Percentiles rank a stretch among this genome's conserved stretches.
Conservation (phyloP, 257 asterid species). For the Voacanga thouarsii region DNA sequence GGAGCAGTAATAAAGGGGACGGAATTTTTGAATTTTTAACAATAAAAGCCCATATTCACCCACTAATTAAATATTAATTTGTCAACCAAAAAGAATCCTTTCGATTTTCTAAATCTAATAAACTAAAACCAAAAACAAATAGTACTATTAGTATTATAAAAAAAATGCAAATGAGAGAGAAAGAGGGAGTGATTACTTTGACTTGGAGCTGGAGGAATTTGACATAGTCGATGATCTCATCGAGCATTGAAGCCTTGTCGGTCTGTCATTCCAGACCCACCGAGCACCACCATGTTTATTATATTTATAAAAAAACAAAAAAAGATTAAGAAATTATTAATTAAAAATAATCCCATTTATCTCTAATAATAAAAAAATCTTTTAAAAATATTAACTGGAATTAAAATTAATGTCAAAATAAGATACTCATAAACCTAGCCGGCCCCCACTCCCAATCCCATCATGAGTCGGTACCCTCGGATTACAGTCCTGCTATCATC, state of each 20-base stretch:
- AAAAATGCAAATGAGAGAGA: background rate
- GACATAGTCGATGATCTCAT: conserved; percentile 95
- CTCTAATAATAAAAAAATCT: background rate
- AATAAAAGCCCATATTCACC: conserved; percentile 24
- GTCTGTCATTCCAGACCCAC: conserved; percentile 69
- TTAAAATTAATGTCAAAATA: too few relatives aligned
- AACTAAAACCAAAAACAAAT: background rate
- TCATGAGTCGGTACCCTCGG: conserved; percentile 18
- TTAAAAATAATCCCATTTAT: background rate
- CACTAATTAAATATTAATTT: conserved; percentile 24
- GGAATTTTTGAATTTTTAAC: background rate
- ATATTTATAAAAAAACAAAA: background rate
- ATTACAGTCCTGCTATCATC: conserved; percentile 11
- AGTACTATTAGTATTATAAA: background rate
- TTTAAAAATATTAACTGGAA: too few relatives aligned
- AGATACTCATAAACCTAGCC: too few relatives aligned
- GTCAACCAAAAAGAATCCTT: conserved; percentile 44
- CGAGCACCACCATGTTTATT: conserved; percentile 9
- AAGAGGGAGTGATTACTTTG: conserved; percentile 58
- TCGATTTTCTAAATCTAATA: conserved; percentile 5
- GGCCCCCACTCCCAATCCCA: too few relatives aligned
- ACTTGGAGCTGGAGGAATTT: conserved; percentile 98
- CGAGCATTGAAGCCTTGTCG: conserved; percentile 95
- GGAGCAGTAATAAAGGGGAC: too few relatives aligned
- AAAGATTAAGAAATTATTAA: background rate